Conservation (phyloP, 2,329 filamentous ascomycete genomes). For the Calonectria pauciramosa region DNA sequence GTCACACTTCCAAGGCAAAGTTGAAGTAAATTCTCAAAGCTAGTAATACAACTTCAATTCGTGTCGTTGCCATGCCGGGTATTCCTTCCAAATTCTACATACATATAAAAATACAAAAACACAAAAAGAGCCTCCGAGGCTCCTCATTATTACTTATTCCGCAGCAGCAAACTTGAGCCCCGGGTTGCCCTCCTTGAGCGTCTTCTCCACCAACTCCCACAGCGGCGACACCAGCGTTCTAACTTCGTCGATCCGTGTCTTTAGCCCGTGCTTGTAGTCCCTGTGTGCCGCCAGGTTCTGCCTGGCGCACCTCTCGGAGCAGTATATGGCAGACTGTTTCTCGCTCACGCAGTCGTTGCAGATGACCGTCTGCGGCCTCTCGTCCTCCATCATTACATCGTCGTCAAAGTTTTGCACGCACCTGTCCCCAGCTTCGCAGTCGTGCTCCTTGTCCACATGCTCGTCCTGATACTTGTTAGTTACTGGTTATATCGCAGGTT, state of each 20-base stretch:
- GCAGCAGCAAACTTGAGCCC: conserved; percentile 48
- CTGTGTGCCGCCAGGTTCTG: conserved; percentile 58
- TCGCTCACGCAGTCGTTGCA: conserved; percentile 59
- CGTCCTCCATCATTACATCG: conserved; percentile 56
- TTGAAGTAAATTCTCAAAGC: not conserved
- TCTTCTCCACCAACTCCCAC: conserved; percentile 44
- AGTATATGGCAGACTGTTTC: conserved; percentile 55
- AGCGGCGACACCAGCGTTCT: conserved; percentile 40
- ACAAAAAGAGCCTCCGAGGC: not conserved
- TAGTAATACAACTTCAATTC: not conserved
- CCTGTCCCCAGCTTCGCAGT: conserved; percentile 56
- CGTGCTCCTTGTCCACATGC: conserved; percentile 56
- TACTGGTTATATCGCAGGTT: not conserved
- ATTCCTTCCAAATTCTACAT: not conserved
- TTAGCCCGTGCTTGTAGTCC: conserved; percentile 48
- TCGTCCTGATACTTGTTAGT: conserved; percentile 52
- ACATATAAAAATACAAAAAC: not conserved
- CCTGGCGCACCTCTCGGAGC: conserved; percentile 58
- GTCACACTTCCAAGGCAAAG: not conserved
- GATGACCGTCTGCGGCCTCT: conserved; percentile 48
- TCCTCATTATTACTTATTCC: conserved; percentile 5
- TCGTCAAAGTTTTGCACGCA: conserved; percentile 57
- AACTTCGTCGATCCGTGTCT: conserved; percentile 41
- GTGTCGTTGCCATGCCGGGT: not conserved
- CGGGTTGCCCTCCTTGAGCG: conserved; percentile 49